Evolutionary conservation across 495 filamentous ascomycete species (phyloP).

Genomic region (Aspergillus conjunctus): DNA sequence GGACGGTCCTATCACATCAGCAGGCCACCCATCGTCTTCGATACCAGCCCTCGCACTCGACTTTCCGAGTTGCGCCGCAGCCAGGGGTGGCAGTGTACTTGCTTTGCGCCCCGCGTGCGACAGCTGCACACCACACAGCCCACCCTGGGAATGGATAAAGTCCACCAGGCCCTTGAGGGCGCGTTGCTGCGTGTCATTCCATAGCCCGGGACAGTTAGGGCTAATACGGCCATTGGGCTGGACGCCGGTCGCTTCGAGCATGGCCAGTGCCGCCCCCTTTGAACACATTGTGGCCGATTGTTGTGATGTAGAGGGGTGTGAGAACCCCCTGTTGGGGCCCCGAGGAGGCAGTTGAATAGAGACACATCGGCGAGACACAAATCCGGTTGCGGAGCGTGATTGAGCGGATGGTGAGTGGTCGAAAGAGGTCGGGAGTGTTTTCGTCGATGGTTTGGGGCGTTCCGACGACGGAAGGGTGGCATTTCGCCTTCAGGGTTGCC

Average conservation of each 20-base stretch:
- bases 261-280: not conserved
- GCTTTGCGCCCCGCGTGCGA: constrained; percentile 66
- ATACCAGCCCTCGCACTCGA: not conserved
- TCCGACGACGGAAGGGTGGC: not conserved
- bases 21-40: constrained; percentile 28
- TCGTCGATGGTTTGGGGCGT: not conserved
- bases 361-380: constrained; percentile 7
- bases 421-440: constrained; percentile 1
- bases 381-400: constrained; percentile 11
- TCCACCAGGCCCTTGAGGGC: constrained; percentile 41
- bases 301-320: constrained; percentile 2
- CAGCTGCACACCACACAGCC: constrained; percentile 62
- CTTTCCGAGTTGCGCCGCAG: constrained; percentile 2
- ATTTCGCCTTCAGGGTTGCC: not conserved
- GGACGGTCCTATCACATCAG: constrained; percentile 27
- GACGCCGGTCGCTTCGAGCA: constrained; percentile 6
- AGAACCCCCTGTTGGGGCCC: constrained; percentile 1
- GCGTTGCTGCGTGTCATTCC: not conserved
- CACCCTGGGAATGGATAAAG: constrained; percentile 59
- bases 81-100: constrained; percentile 57
- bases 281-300: not conserved
- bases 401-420: not conserved
- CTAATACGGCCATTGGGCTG: not conserved
- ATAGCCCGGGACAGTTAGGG: not conserved
- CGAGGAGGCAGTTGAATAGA: not conserved